These are phyloP conservation scores for Durotheca rogersii DNA, from an alignment of 495 filamentous ascomycete genomes.

Conservation along the genomic window DNA sequence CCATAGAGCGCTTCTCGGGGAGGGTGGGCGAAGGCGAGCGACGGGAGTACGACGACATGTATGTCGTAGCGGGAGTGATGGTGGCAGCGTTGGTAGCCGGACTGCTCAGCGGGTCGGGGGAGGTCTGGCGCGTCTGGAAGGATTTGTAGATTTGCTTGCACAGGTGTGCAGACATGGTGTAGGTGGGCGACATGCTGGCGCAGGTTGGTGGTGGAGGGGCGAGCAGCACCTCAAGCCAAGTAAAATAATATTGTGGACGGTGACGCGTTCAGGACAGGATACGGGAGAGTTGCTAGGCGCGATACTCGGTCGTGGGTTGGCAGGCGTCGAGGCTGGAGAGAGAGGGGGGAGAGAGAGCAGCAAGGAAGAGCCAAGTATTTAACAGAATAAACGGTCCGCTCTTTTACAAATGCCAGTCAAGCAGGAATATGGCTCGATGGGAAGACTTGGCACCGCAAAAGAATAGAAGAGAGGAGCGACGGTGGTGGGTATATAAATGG, in stretches of 20 bases:
- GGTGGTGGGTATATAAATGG: slow-evolving; percentile 2
- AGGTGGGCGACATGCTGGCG: slow-evolving; percentile 50
- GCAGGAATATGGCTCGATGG: background rate
- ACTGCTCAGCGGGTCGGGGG: slow-evolving; percentile 33
- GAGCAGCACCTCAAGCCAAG: slow-evolving; percentile 10
- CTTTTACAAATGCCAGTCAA: no score
- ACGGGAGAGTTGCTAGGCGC: no score
- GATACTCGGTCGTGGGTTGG: background rate
- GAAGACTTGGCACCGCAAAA: slow-evolving; percentile 7
- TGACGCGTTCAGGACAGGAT: background rate
- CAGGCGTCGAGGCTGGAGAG: background rate
- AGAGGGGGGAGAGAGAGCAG: background rate
- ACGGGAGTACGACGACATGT: slow-evolving; percentile 33
- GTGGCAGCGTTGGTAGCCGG: no score
- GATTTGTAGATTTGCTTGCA: slow-evolving; percentile 54
- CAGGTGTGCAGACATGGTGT: slow-evolving; percentile 55
- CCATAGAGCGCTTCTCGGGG: slow-evolving; percentile 45
- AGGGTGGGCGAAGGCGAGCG: slow-evolving; percentile 39
- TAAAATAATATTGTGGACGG: no score
- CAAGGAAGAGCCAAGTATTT: no score
- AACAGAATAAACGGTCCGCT: no score
- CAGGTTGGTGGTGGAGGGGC: slow-evolving; percentile 2
- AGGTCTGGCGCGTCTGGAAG: slow-evolving; percentile 44
- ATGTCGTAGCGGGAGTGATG: slow-evolving; percentile 20
- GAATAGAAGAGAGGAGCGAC: no score